A percentile compares a stretch with the other conserved stretches of the same genome.
Evolutionary conservation across 1,284 basidiomycete species (phyloP).

Genomic region (Xanthoconium separans): DNA sequence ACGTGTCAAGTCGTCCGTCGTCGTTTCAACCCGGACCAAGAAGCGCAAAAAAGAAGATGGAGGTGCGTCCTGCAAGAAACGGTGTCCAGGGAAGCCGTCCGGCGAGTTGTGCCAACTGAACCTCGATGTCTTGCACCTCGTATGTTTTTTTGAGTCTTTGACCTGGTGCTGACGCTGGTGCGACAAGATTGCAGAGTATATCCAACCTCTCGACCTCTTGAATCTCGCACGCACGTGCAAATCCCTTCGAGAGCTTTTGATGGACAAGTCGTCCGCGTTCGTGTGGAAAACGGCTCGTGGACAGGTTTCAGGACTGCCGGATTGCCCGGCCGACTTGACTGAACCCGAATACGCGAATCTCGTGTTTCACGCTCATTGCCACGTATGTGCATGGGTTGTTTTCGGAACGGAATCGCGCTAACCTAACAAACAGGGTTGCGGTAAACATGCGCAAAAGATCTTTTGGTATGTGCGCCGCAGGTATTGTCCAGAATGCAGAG

Average conservation of each 20-base stretch:
- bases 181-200: constrained; percentile 2
- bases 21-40: too few species aligned
- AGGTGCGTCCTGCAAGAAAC: too few species aligned
- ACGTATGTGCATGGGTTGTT: too few species aligned
- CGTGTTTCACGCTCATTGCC: too few species aligned
- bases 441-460: too few species aligned
- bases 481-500: too few species aligned
- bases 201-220: constrained; percentile 22
- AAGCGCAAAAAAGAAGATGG: too few species aligned
- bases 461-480: too few species aligned
- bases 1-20: too few species aligned
- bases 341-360: constrained; percentile 33
- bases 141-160: background rate
- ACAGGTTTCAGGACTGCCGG: constrained; percentile 7
- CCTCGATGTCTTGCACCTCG: constrained; percentile 12
- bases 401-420: too few species aligned
- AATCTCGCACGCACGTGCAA: constrained; percentile 25
- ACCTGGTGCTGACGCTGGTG: too few species aligned
- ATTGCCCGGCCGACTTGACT: constrained; percentile 31
- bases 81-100: background rate
- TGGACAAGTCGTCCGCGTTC: constrained; percentile 16
- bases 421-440: too few species aligned
- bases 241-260: constrained; percentile 19
- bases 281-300: constrained; percentile 20
- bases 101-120: constrained; percentile 7